Base-by-base conservation (phyloP, 108 stramenopile genomes). In the Craspedostauros australis region DNA sequence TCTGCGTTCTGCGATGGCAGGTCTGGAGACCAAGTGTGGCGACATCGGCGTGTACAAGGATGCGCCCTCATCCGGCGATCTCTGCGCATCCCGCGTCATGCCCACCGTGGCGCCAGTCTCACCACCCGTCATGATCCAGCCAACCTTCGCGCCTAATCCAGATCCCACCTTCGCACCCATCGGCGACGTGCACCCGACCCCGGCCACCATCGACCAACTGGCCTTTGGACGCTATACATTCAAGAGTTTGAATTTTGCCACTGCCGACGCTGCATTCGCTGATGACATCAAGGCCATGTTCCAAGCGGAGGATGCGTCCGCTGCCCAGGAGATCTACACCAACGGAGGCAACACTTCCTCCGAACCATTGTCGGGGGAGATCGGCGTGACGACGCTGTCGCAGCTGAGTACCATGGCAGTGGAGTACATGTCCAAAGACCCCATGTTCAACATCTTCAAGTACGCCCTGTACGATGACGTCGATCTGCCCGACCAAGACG, bases 381-480 rank as follows among this genome's bases (percentile, higher is more conserved):
- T 62, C 33, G 42, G 23, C 26, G 68, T 84, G 65, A 31, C 12
- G 0, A 64, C 43, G 26, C 48, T 76, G 47, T n/a, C 41, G 3
- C 36, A 37, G 9, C 32, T 76, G 24, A 76, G 74, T 36, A 38
- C 47, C 3, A 19, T 50, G n/a, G 50, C 62, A 4, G 11, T 39
- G 5, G 30, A 16, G 3, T 19, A 45, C 37, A 65, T 76, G 68
- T 19, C 14, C 12, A 29, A 64, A 6, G 81, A 91, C 41, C 81
- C 77, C 3, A 62, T 84, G 31, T 91, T 76, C 72, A 88, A 76
- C 43, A 40, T 81, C 47, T 91, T 66, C 54, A 47, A 69, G 21
- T 76, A 68, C 44, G 90, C 86, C 3, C 64, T 91, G 3, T 72
- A 75, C 8, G 79, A 84, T 21, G 80, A 86, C 29, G 64, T 50